Conservation (phyloP, 2,329 filamentous ascomycete genomes). For the Diaporthe ampelina region DNA sequence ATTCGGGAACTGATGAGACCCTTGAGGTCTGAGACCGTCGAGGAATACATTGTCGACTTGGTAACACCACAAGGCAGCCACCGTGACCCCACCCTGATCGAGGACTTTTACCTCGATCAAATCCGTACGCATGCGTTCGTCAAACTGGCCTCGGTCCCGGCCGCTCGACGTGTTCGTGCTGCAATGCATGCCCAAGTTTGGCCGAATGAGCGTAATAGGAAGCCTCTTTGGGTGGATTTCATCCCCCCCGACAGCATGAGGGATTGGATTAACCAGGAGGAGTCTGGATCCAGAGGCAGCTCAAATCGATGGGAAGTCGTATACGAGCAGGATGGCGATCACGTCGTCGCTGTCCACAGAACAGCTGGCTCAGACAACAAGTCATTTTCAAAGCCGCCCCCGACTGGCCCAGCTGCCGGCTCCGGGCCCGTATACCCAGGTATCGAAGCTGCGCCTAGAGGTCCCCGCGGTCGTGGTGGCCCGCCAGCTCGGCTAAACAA, state of each 20-base stretch:
- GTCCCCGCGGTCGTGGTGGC: slow-evolving; percentile 46
- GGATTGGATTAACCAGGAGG: slow-evolving; percentile 81
- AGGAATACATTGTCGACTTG: slow-evolving; percentile 77
- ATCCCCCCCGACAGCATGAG: slow-evolving; percentile 81
- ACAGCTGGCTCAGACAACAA: slow-evolving; percentile 56
- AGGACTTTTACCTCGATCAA: slow-evolving; percentile 82
- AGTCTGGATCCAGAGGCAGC: slow-evolving; percentile 58
- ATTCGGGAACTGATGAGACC: slow-evolving; percentile 93
- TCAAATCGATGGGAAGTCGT: slow-evolving; percentile 77
- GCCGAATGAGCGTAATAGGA: slow-evolving; percentile 89
- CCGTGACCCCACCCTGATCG: slow-evolving; percentile 68
- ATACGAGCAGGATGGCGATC: slow-evolving; percentile 73
- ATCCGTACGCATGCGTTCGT: slow-evolving; percentile 92
- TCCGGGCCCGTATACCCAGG: slow-evolving; percentile 42
- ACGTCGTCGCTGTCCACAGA: slow-evolving; percentile 69
- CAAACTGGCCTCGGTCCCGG: slow-evolving; percentile 75
- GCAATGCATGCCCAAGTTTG: slow-evolving; percentile 84
- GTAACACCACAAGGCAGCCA: slow-evolving; percentile 70
- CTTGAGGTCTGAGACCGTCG: slow-evolving; percentile 76
- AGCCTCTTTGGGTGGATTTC: slow-evolving; percentile 90
- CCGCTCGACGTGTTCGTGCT: slow-evolving; percentile 82
- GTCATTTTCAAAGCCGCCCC: slow-evolving; percentile 41
- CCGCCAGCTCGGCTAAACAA: slow-evolving; percentile 42
- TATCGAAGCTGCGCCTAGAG: slow-evolving; percentile 47
- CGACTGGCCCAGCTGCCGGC: slow-evolving; percentile 41